Evolutionary conservation across 495 filamentous ascomycete species (phyloP).

Genomic region (Glarea lozoyensis): DNA sequence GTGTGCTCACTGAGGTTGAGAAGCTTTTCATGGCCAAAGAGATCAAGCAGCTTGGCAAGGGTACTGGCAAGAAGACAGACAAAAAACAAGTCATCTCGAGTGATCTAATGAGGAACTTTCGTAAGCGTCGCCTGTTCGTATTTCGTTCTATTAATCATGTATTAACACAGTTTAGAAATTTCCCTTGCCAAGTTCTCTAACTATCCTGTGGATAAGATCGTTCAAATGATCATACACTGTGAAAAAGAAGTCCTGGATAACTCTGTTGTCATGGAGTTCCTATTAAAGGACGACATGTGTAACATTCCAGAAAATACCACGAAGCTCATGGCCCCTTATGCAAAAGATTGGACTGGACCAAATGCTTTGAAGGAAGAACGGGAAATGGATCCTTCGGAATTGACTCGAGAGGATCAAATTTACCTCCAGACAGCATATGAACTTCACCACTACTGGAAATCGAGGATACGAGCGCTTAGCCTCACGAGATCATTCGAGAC

Average conservation of each 20-base stretch:
- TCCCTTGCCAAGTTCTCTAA: slow-evolving; percentile 83
- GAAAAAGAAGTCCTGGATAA: slow-evolving; percentile 89
- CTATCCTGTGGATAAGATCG: slow-evolving; percentile 68
- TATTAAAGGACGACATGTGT: slow-evolving; percentile 86
- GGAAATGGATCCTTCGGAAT: slow-evolving; percentile 80
- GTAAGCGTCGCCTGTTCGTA: slow-evolving; percentile 32
- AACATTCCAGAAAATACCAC: slow-evolving; percentile 81
- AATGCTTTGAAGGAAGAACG: slow-evolving; percentile 69
- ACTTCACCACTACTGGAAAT: slow-evolving; percentile 97
- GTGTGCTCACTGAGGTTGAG: slow-evolving; percentile 95
- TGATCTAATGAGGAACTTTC: slow-evolving; percentile 83
- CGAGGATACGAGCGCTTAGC: slow-evolving; percentile 81
- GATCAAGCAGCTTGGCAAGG: slow-evolving; percentile 72
- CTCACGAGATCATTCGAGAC: slow-evolving; percentile 77
- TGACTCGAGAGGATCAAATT: slow-evolving; percentile 91
- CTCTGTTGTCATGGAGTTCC: slow-evolving; percentile 91
- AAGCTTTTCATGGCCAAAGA: slow-evolving; percentile 96
- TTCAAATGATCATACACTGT: slow-evolving; percentile 92
- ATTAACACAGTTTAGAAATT: slow-evolving; percentile 51
- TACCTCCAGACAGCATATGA: slow-evolving; percentile 91
- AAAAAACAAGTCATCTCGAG: slow-evolving; percentile 96
- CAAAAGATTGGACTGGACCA: slow-evolving; percentile 91
- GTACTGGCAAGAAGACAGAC: slow-evolving; percentile 65
- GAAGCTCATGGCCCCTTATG: slow-evolving; percentile 90
- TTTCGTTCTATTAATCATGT: background rate